Percentiles rank a stretch among this genome's conserved stretches.
Evolutionary conservation across 208 protist species (phyloP).

Genomic region (Trypanosomatidae sp.): DNA sequence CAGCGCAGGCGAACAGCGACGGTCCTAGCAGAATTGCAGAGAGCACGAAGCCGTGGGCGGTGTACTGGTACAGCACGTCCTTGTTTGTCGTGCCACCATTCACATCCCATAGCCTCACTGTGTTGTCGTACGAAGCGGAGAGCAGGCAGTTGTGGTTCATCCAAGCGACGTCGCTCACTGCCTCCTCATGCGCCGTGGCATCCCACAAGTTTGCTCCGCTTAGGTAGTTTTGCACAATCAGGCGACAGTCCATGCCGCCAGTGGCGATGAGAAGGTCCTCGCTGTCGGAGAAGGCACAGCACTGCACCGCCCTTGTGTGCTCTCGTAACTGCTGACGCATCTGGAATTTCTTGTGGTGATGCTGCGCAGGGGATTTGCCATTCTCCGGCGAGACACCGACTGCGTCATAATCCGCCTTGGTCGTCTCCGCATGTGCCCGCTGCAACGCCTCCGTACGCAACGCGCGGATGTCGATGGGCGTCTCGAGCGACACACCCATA

Average conservation of each 20-base stretch:
- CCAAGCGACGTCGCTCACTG: conserved; percentile 75
- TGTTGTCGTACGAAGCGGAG: conserved; percentile 83
- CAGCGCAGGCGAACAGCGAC: conserved; percentile 76
- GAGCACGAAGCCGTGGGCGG: conserved; percentile 70
- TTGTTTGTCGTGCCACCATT: conserved; percentile 37
- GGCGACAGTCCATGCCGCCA: conserved; percentile 74
- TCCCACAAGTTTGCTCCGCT: conserved; percentile 67
- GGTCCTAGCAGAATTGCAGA: conserved; percentile 70
- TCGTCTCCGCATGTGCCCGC: conserved; percentile 29
- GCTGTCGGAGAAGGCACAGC: conserved; percentile 71
- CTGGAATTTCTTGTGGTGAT: conserved; percentile 53
- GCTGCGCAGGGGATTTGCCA: conserved; percentile 15
- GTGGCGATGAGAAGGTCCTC: conserved; percentile 67
- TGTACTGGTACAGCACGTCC: conserved; percentile 57
- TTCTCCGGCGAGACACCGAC: conserved; percentile 18
- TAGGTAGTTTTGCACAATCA: conserved; percentile 84
- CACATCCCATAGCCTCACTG: conserved; percentile 85
- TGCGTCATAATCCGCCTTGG: conserved; percentile 23
- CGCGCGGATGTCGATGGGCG: conserved; percentile 74
- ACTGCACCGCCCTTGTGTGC: conserved; percentile 84
- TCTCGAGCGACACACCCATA: conserved; percentile 72
- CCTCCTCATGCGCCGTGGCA: conserved; percentile 70
- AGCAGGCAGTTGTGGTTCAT: conserved; percentile 72
- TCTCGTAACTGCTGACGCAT: conserved; percentile 62
- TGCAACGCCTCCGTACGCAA: conserved; percentile 57